These are phyloP conservation scores for Colletotrichum abscissum DNA, from an alignment of 2,329 filamentous ascomycete genomes.

Conservation along the genomic window DNA sequence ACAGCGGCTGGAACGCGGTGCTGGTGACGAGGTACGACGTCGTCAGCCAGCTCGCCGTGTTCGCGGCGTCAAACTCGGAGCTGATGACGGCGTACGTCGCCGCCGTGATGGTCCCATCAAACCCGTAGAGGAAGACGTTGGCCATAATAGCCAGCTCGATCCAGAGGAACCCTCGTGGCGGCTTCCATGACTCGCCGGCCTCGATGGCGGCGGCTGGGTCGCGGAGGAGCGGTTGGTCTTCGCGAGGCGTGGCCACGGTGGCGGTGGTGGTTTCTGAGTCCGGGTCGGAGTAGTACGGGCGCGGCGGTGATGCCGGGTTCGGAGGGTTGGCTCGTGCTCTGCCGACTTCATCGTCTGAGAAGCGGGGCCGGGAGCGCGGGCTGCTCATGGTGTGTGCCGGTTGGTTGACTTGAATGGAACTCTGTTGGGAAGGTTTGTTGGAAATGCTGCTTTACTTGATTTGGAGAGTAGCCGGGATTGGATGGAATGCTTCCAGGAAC, in stretches of 20 bases:
- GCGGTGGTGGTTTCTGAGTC: neutral
- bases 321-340: slow-evolving; percentile 11
- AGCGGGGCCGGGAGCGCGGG: slow-evolving; percentile 15
- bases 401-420: neutral
- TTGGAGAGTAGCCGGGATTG: slow-evolving; percentile 1
- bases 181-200: slow-evolving; percentile 52
- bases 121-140: slow-evolving; percentile 74
- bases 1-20: slow-evolving; percentile 78
- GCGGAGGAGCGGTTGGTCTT: slow-evolving; percentile 40
- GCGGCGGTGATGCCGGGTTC: slow-evolving; percentile 6
- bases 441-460: neutral
- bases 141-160: slow-evolving; percentile 72
- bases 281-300: slow-evolving; percentile 9
- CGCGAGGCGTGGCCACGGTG: slow-evolving; percentile 7
- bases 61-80: slow-evolving; percentile 78
- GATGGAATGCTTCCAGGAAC: neutral
- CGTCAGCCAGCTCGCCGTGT: slow-evolving; percentile 80
- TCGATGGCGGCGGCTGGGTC: slow-evolving; percentile 28
- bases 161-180: slow-evolving; percentile 64
- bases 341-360: slow-evolving; percentile 15
- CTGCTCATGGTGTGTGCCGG: neutral
- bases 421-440: neutral
- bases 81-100: slow-evolving; percentile 80
- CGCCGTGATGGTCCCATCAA: slow-evolving; percentile 80
- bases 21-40: slow-evolving; percentile 79